These are phyloP conservation scores for Cytidiella melzeri DNA, from an alignment of 768 basidiomycete species.

Conservation along the genomic window DNA sequence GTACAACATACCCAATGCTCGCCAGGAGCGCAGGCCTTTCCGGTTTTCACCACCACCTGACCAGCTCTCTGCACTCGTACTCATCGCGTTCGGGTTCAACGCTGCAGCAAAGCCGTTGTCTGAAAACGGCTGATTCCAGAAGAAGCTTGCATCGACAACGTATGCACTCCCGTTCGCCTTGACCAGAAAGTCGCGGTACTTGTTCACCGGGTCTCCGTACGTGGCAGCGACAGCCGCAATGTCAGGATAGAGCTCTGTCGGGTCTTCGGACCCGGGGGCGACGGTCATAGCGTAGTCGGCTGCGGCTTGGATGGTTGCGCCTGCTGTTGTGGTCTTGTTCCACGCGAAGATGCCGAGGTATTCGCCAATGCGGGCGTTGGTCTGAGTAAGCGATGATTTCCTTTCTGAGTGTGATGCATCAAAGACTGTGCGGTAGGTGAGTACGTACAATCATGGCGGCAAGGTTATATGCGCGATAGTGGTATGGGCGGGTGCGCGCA, in stretches of 20 bases:
- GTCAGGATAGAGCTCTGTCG: conserved; percentile 46
- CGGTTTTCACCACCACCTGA: not conserved
- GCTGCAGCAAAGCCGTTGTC: conserved; percentile 22
- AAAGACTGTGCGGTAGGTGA: no score
- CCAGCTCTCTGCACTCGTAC: no score
- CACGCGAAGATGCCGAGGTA: conserved; percentile 44
- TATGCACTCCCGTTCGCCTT: conserved; percentile 30
- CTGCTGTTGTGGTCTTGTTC: conserved; percentile 41
- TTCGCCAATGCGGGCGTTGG: conserved; percentile 49
- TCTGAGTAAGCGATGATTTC: no score
- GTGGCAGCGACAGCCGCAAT: conserved; percentile 48
- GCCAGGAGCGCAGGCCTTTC: not conserved
- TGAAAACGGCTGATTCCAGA: conserved; percentile 51
- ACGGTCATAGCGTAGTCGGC: conserved; percentile 52
- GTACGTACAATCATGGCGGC: conserved; percentile 57
- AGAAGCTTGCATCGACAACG: conserved; percentile 39
- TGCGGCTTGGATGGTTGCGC: conserved; percentile 53
- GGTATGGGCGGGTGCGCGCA: conserved; percentile 54
- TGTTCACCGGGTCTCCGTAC: conserved; percentile 55
- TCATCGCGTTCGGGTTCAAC: not conserved
- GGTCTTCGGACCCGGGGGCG: conserved; percentile 19
- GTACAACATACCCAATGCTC: conserved; percentile 7
- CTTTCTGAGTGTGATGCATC: no score
- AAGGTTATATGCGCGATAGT: conserved; percentile 64
- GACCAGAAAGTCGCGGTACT: conserved; percentile 45